Evolutionary conservation across 1,284 basidiomycete species (phyloP).

Genomic region (Austropuccinia psidii): DNA sequence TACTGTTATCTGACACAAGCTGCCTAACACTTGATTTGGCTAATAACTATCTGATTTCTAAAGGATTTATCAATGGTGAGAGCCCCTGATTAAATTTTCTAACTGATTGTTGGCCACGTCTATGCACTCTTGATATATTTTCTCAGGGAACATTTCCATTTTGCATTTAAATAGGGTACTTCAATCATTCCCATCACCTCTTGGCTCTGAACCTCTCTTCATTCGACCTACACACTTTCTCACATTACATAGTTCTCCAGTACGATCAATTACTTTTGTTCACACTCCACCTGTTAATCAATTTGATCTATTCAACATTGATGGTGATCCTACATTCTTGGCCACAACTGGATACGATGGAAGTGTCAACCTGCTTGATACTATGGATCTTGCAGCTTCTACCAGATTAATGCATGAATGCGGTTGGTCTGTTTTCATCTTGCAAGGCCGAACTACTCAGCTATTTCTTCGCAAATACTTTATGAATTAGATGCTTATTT

Average conservation of each 20-base stretch:
- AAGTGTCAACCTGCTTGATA: slow-evolving; percentile 62
- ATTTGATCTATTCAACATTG: slow-evolving; percentile 51
- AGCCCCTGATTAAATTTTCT: too few relatives aligned
- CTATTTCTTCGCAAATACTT: not conserved
- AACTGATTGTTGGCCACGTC: too few relatives aligned
- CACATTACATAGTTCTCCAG: slow-evolving; percentile 64
- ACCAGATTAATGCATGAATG: slow-evolving; percentile 65
- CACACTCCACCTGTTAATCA: slow-evolving; percentile 57
- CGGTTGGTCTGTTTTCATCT: slow-evolving; percentile 43
- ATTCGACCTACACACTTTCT: slow-evolving; percentile 62
- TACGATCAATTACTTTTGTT: slow-evolving; percentile 65
- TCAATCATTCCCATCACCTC: too few relatives aligned
- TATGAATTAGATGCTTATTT: not conserved
- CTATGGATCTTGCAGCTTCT: slow-evolving; percentile 57
- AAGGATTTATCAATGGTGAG: slow-evolving; percentile 71
- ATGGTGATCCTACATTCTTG: slow-evolving; percentile 63
- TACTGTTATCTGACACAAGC: slow-evolving; percentile 63
- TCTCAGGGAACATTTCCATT: slow-evolving; percentile 62
- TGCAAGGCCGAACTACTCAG: not conserved
- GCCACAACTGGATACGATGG: slow-evolving; percentile 70
- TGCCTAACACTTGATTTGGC: slow-evolving; percentile 76
- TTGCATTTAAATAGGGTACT: slow-evolving; percentile 60
- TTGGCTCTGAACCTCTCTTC: slow-evolving; percentile 49
- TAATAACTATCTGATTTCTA: slow-evolving; percentile 66
- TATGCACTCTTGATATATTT: not conserved